Conservation (phyloP, 164 flowering plant species). For the Malania oleifera region DNA sequence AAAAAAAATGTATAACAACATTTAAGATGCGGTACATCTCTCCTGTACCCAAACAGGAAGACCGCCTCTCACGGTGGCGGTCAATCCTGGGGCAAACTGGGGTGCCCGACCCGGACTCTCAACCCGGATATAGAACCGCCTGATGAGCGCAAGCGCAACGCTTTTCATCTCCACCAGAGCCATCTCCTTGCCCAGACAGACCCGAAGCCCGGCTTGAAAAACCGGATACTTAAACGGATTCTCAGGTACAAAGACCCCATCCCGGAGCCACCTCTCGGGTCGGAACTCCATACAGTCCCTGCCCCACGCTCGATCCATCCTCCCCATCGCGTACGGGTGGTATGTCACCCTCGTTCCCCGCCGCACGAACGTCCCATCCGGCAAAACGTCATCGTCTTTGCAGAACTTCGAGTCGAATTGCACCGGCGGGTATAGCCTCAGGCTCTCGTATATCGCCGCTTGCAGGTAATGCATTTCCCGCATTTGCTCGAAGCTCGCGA, state of each 20-base stretch:
- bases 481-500: constrained; percentile 31
- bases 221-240: constrained; percentile 59
- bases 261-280: constrained; percentile 72
- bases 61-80: constrained; percentile 66
- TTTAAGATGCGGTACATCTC: too few species aligned
- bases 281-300: constrained; percentile 52
- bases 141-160: constrained; percentile 44
- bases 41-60: constrained; percentile 39
- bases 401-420: constrained; percentile 78
- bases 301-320: constrained; percentile 84
- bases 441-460: constrained; percentile 59
- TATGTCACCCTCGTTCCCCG: constrained; percentile 72
- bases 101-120: constrained; percentile 11
- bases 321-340: constrained; percentile 93
- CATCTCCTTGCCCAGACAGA: constrained; percentile 67
- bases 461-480: constrained; percentile 59
- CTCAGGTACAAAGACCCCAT: constrained; percentile 44
- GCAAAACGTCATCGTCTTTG: constrained; percentile 53
- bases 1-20: too few species aligned
- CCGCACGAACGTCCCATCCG: constrained; percentile 59
- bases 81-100: constrained; percentile 58
- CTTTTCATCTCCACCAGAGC: constrained; percentile 50
- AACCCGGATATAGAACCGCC: constrained; percentile 38
- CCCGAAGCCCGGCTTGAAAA: constrained; percentile 62
- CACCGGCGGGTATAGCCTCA: constrained; percentile 80